Conservation (phyloP, 257 asterid genomes). For the Solanum microdontum region DNA sequence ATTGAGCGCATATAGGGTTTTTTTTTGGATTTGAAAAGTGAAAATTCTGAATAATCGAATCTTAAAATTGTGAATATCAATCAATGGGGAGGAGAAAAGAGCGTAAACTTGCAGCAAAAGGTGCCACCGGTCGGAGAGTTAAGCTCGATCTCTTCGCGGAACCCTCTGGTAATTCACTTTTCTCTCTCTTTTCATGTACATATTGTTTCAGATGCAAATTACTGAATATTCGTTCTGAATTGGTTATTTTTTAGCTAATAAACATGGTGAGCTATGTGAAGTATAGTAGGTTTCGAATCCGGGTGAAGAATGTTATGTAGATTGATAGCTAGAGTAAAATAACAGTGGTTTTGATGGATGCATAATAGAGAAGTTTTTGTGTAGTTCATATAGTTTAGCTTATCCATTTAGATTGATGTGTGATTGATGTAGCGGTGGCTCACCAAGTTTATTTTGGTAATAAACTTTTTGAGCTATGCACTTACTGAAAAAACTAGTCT, state of each 20-base stretch:
- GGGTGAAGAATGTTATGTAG: neutral
- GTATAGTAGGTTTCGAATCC: neutral
- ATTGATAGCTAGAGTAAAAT: neutral
- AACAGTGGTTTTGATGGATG: neutral
- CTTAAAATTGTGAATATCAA: neutral
- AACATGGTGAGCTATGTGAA: neutral
- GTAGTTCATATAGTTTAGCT: neutral
- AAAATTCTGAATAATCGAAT: neutral
- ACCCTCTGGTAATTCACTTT: conserved; percentile 56
- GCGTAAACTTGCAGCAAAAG: conserved; percentile 68
- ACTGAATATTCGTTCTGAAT: neutral
- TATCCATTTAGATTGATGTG: neutral
- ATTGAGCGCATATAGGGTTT: neutral
- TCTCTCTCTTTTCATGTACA: neutral
- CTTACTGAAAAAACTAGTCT: neutral
- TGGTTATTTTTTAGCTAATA: neutral
- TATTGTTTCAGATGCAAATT: neutral
- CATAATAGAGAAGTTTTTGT: neutral
- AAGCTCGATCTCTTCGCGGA: conserved; percentile 92
- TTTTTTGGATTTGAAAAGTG: neutral
- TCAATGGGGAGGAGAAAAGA: conserved; percentile 92
- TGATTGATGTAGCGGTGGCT: neutral
- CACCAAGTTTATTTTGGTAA: neutral
- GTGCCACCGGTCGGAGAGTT: conserved; percentile 68
- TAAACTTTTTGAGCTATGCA: neutral